Conservation (phyloP, 2,329 filamentous ascomycete genomes). For the Trichothecium roseum region DNA sequence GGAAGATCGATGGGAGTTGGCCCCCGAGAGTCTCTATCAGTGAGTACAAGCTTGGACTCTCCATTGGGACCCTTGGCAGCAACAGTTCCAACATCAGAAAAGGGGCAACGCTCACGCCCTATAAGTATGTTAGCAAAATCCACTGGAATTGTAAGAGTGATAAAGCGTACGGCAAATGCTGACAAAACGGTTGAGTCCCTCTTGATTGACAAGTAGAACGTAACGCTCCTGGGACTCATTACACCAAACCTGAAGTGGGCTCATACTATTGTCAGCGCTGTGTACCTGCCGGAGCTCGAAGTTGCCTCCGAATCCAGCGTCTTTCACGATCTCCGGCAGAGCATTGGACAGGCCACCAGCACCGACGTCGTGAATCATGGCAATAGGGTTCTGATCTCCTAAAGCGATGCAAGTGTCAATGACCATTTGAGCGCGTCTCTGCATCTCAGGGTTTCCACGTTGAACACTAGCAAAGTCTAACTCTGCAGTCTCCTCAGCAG, state of each 20-base stretch:
- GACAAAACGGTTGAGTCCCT: conserved; percentile 67
- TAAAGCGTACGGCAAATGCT: conserved; percentile 45
- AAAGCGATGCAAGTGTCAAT: conserved; percentile 89
- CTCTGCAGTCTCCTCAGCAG: conserved; percentile 79
- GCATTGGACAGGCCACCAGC: conserved; percentile 72
- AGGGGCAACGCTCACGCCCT: conserved; percentile 80
- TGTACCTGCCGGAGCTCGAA: conserved; percentile 95
- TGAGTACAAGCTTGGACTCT: conserved; percentile 64
- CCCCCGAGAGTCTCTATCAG: conserved; percentile 67
- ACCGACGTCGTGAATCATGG: conserved; percentile 95
- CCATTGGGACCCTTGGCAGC: conserved; percentile 50
- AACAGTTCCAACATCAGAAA: conserved; percentile 80
- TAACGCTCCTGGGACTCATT: conserved; percentile 96
- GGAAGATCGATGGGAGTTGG: conserved; percentile 80
- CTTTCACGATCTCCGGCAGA: conserved; percentile 80
- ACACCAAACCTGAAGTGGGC: conserved; percentile 94
- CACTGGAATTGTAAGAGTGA: conserved; percentile 5
- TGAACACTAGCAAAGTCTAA: conserved; percentile 97
- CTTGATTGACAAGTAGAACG: conserved; percentile 75
- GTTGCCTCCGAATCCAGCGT: conserved; percentile 79
- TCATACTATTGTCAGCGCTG: conserved; percentile 83
- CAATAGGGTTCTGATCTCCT: conserved; percentile 77
- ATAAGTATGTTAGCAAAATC: conserved; percentile 16
- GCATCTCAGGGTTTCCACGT: conserved; percentile 92
- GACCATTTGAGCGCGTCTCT: conserved; percentile 92